Evolutionary conservation across 257 asterid genomes (phyloP).

Genomic region (Rauvolfia tetraphylla): DNA sequence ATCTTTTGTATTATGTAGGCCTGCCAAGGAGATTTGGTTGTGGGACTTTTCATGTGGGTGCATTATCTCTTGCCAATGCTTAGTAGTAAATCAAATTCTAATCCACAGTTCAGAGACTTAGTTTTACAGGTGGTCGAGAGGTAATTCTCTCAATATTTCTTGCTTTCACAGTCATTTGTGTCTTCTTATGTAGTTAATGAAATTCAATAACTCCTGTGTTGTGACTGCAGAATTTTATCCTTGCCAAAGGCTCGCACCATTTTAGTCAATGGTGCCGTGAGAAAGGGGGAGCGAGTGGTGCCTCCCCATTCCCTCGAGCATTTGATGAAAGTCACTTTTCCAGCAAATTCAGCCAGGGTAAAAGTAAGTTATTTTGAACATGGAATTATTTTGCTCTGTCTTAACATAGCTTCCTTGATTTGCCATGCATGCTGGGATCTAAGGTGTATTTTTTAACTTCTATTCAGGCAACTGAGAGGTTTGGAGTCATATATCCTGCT

Average conservation of each 20-base stretch:
- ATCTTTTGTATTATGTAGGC: slow-evolving; percentile 20
- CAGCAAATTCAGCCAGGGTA: slow-evolving; percentile 7
- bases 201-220: no score
- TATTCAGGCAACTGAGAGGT: slow-evolving; percentile 29
- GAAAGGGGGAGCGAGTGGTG: slow-evolving; percentile 20
- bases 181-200: background rate
- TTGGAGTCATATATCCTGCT: slow-evolving; percentile 26
- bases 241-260: slow-evolving; percentile 14
- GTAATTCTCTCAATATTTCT: slow-evolving; percentile 10
- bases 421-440: background rate
- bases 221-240: slow-evolving; percentile 14
- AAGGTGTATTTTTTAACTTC: background rate
- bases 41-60: slow-evolving; percentile 30
- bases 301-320: slow-evolving; percentile 13
- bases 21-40: slow-evolving; percentile 35
- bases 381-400: background rate
- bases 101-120: slow-evolving; percentile 31
- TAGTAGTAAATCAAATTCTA: slow-evolving; percentile 19
- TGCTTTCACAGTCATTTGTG: background rate
- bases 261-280: slow-evolving; percentile 16
- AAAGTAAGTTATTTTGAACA: background rate
- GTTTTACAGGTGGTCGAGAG: slow-evolving; percentile 36
- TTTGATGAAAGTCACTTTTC: slow-evolving; percentile 12
- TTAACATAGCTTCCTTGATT: background rate
- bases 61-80: slow-evolving; percentile 29